Percentiles rank a stretch among this genome's conserved stretches.
Conservation (phyloP, 2,329 filamentous ascomycete species). For the Westerdykella aurantiaca region DNA sequence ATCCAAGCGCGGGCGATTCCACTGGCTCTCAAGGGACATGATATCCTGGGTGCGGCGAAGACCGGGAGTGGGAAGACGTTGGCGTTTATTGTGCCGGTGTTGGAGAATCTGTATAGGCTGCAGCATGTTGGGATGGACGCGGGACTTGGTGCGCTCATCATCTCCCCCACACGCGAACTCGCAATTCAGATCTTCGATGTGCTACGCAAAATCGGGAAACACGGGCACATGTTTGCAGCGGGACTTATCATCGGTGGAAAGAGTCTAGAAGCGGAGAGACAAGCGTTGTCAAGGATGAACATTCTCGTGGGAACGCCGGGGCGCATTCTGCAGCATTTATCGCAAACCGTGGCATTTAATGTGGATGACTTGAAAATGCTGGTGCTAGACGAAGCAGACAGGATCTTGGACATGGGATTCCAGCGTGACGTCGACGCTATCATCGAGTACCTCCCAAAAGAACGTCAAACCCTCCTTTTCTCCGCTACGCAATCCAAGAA, state of each 20-base stretch:
- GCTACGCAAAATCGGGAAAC: slow-evolving; percentile 77
- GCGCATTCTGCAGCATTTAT: slow-evolving; percentile 89
- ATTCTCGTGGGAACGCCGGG: slow-evolving; percentile 94
- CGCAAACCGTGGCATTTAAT: slow-evolving; percentile 85
- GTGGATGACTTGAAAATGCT: slow-evolving; percentile 88
- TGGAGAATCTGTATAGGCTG: slow-evolving; percentile 85
- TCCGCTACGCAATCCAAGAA: slow-evolving; percentile 94
- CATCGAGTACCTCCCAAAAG: slow-evolving; percentile 78
- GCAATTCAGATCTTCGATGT: slow-evolving; percentile 97
- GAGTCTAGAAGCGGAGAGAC: slow-evolving; percentile 78
- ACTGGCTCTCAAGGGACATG: slow-evolving; percentile 73
- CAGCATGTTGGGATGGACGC: slow-evolving; percentile 84
- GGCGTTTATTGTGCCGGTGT: slow-evolving; percentile 82
- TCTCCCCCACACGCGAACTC: slow-evolving; percentile 89
- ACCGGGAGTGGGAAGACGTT: slow-evolving; percentile 94
- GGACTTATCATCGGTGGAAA: slow-evolving; percentile 93
- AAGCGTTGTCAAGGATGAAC: slow-evolving; percentile 85
- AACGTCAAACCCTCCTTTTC: slow-evolving; percentile 88
- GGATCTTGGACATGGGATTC: slow-evolving; percentile 98
- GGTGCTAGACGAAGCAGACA: slow-evolving; percentile 90
- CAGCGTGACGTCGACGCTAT: slow-evolving; percentile 86
- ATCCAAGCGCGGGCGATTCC: slow-evolving; percentile 89
- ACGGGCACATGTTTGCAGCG: slow-evolving; percentile 80
- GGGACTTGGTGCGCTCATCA: slow-evolving; percentile 83
- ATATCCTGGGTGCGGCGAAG: slow-evolving; percentile 91